These are phyloP conservation scores for Penicillium corylophilum DNA, from an alignment of 2,329 filamentous ascomycete genomes.

Conservation along the genomic window DNA sequence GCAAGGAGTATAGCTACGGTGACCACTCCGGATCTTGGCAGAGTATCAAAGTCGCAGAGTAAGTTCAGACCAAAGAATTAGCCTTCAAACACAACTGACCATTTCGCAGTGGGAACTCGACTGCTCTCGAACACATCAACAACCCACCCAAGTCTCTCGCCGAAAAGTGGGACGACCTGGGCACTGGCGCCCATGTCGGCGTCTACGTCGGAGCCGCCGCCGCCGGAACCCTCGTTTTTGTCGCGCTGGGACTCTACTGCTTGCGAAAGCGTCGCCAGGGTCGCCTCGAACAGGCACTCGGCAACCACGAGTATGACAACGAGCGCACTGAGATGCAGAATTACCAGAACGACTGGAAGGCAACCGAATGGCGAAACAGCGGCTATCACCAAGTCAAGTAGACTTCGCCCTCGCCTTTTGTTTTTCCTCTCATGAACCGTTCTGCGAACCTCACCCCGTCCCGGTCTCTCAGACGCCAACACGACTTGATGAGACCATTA, in stretches of 20 bases:
- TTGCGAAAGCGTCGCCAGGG: slow-evolving; percentile 52
- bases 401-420: background rate
- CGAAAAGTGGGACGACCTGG: slow-evolving; percentile 47
- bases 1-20: slow-evolving; percentile 65
- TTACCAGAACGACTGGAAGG: slow-evolving; percentile 40
- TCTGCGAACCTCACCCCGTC: slow-evolving; percentile 8
- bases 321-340: slow-evolving; percentile 41
- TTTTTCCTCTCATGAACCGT: slow-evolving; percentile 9
- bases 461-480: slow-evolving; percentile 1
- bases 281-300: slow-evolving; percentile 48
- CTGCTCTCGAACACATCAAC: slow-evolving; percentile 46
- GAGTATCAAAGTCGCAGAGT: slow-evolving; percentile 60
- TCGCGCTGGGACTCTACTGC: slow-evolving; percentile 47
- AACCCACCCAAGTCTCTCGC: slow-evolving; percentile 37
- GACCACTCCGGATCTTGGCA: slow-evolving; percentile 62
- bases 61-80: slow-evolving; percentile 19
- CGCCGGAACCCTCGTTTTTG: slow-evolving; percentile 33
- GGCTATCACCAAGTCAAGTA: slow-evolving; percentile 31
- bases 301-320: slow-evolving; percentile 47
- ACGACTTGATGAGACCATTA: slow-evolving; percentile 2
- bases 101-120: slow-evolving; percentile 62
- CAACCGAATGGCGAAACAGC: slow-evolving; percentile 33
- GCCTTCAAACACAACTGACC: slow-evolving; percentile 4
- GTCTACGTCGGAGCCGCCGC: slow-evolving; percentile 43
- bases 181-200: slow-evolving; percentile 49